Percentiles rank a stretch among this genome's conserved stretches.
These are phyloP conservation scores for Leccinum fallax DNA, from an alignment of 1,284 basidiomycete species.

Conservation along the genomic window DNA sequence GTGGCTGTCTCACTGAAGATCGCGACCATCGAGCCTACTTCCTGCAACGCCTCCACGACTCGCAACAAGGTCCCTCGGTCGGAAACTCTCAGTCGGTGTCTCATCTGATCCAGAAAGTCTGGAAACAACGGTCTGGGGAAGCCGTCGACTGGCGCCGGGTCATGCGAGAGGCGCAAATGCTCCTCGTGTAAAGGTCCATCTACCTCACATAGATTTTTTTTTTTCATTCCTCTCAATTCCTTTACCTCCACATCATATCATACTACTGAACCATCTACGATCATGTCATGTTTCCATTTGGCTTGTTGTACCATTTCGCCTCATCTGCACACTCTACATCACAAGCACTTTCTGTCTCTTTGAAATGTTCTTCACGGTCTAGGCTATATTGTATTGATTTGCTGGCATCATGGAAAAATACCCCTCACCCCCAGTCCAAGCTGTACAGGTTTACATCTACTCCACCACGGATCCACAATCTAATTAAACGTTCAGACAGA, in stretches of 20 bases:
- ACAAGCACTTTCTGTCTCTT: conserved; percentile 6
- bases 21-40: conserved; percentile 47
- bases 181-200: conserved; percentile 57
- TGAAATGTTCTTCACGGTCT: conserved; percentile 29
- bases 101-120: conserved; percentile 60
- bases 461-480: conserved; percentile 1
- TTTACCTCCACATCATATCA: conserved; percentile 1
- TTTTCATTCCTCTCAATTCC: not conserved
- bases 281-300: conserved; percentile 1
- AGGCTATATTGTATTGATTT: conserved; percentile 19
- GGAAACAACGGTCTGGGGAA: conserved; percentile 41
- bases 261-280: not conserved
- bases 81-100: conserved; percentile 66
- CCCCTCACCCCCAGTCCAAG: conserved; percentile 17
- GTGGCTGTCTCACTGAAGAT: conserved; percentile 66
- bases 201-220: not conserved
- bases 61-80: conserved; percentile 50
- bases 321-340: conserved; percentile 19
- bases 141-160: conserved; percentile 63
- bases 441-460: conserved; percentile 25
- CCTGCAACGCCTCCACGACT: conserved; percentile 45
- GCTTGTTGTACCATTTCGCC: conserved; percentile 11
- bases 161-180: conserved; percentile 52
- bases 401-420: conserved; percentile 24
- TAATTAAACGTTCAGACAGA: conserved; percentile 5